Base-by-base conservation (phyloP, 2,329 filamentous ascomycete genomes). In the Arthrobotrys megalospora region DNA sequence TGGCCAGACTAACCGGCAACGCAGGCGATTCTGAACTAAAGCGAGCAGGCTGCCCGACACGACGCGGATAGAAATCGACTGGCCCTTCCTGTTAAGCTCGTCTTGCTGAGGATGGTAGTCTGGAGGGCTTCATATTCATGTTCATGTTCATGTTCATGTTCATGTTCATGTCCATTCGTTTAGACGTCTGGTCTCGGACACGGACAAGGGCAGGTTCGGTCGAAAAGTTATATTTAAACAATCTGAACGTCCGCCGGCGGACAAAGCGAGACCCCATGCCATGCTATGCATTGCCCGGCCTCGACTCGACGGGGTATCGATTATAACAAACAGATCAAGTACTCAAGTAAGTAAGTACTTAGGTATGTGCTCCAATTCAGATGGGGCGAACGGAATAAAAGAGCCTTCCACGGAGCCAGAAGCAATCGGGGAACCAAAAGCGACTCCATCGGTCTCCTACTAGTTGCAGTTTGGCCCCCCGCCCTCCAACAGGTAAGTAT, bases 401-500 rank as follows among this genome's bases (percentile, higher is more conserved):
- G 24, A 28, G 24, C 24, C 24, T 28, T 28, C 24, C 24, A 28
- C 24, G 24, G 2, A 28, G 24, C 21, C 47, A 58, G 38, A 21
- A 58, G 65, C 52, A 38, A 19, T 55, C 52, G 14, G 52, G 52
- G 52, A 55, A 16, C 52, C 32, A 36, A 55, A 55, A 36, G 10
- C 24, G 55, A 41, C 38, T 28, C 10, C 24, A 28, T 28, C 24
- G 24, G 24, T 28, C 24, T 28, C 24, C 5, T 28, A 5, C 24
- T 28, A 28, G 24, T 28, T 28, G 24, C 24, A 28, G 24, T 28
- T 28, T 28, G 24, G 24, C 24, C 24, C 24, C 24, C 24, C 24
- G n/a, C 47, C 19, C 48, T 45, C 55, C 55, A 62, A 62, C 34
- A 47, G 58, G 58, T 34, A 63, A 63, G 58, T 63, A 63, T 53